Conservation (phyloP, 768 basidiomycete genomes). For the Boletus insuetus region DNA sequence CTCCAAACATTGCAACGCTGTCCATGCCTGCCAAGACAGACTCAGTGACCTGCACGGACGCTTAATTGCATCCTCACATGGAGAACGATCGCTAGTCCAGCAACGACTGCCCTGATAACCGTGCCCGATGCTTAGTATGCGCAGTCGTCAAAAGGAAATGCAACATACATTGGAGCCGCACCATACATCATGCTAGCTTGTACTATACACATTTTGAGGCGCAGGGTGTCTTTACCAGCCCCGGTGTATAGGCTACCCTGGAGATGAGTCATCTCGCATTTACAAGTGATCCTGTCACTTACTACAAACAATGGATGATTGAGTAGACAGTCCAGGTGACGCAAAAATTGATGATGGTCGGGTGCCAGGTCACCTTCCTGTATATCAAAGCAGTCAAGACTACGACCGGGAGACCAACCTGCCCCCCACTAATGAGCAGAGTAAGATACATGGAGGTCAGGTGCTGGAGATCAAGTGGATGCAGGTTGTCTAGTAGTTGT, state of each 20-base stretch:
- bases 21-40: constrained; percentile 34
- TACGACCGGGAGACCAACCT: constrained; percentile 49
- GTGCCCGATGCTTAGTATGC: neutral
- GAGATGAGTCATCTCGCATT: constrained; percentile 7
- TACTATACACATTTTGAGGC: constrained; percentile 39
- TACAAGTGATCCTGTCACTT: constrained; percentile 22
- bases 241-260: constrained; percentile 35
- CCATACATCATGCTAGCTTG: constrained; percentile 56
- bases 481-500: constrained; percentile 1
- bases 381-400: constrained; percentile 44
- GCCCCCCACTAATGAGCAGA: constrained; percentile 51
- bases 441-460: constrained; percentile 42
- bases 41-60: neutral
- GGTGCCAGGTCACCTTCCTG: constrained; percentile 44
- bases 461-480: constrained; percentile 24
- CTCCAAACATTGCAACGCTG: constrained; percentile 30
- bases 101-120: constrained; percentile 37
- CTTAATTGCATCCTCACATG: constrained; percentile 30
- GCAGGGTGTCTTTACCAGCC: constrained; percentile 19
- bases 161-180: constrained; percentile 49
- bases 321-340: constrained; percentile 57
- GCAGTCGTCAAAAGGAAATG: neutral
- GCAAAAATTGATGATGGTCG: constrained; percentile 57
- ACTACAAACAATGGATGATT: constrained; percentile 50
- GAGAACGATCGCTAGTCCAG: constrained; percentile 41